phyloP scores from a whole-genome alignment of 345 rosid species.

The Crucihimalaya himalaica region DNA sequence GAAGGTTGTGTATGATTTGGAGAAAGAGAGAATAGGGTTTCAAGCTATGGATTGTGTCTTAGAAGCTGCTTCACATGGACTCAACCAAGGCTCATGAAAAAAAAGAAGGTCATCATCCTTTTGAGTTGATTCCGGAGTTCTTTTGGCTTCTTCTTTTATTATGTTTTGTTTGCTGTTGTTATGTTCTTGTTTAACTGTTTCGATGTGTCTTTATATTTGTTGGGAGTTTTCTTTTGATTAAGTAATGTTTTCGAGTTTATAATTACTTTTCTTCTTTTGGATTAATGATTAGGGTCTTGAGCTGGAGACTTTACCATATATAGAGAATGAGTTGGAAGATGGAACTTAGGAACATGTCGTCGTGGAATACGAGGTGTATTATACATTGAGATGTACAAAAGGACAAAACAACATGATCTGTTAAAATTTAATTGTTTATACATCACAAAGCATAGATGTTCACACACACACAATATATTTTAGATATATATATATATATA shows the following conservation, averaged over 20 bases:
- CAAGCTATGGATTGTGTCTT: conserved; percentile 75
- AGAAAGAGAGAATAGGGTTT: conserved; percentile 75
- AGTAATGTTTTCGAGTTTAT: conserved; percentile 18
- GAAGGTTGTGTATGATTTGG: conserved; percentile 77
- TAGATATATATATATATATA: no score
- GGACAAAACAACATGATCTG: conserved; percentile 27
- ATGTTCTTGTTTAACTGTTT: conserved; percentile 7
- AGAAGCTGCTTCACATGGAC: conserved; percentile 55
- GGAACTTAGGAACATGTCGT: conserved; percentile 30
- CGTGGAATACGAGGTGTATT: conserved; percentile 30
- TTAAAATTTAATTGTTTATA: neutral
- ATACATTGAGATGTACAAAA: neutral
- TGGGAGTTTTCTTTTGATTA: conserved; percentile 17
- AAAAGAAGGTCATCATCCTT: neutral
- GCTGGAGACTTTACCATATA: conserved; percentile 24
- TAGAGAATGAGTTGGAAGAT: conserved; percentile 31
- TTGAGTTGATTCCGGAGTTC: conserved; percentile 7
- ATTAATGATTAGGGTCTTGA: conserved; percentile 27
- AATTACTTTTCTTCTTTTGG: neutral
- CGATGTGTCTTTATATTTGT: conserved; percentile 7
- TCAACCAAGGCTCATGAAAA: conserved; percentile 43
- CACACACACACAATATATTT: neutral
- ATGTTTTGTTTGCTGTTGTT: neutral
- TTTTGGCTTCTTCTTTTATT: neutral
- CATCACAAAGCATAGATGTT: neutral